Evolutionary conservation across 2,329 filamentous ascomycete genomes (phyloP), one percentile per base, ranked within the genome.

Genomic region (Colletotrichum gigasporum): DNA sequence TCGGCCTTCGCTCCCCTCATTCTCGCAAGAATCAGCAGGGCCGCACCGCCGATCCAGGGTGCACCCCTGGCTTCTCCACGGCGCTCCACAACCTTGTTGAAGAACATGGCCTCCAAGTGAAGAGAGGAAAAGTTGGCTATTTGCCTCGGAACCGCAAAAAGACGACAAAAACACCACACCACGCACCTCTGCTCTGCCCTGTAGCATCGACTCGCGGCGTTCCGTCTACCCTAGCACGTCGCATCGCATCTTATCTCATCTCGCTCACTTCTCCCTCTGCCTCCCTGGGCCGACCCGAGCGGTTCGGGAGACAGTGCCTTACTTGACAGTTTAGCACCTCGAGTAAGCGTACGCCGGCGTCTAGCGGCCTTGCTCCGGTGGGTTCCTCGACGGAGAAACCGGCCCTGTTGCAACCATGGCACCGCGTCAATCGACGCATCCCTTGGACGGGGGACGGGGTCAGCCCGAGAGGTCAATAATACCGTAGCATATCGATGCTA

Each of bases 41-140:
- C 56, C 55, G 55, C 47, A 41, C 55, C 55, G 55, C 47, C 47
- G 61, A 60, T 64, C 55, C 39, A 61, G 61, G 61, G 55, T 52
- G 30, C 39, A 47, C 39, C 60, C 47, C 34, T 39, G 37, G 30
- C 41, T 53, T 42, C 32, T 53, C 34, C 47, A 48, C 45, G 16
- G 22, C 39, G 26, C 47, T 41, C 54, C 37, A 39, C 55, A 52
- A 34, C 24, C 32, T 51, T 32, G 41, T 34, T 53, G 28, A 53
- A 64, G 61, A 63, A 51, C 11, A 34, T 30, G 35, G 26, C 35
- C 26, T 59, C 28, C 24, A 57, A 22, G 9, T 42, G 35, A 32
- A 5, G 35, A 11, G 24, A 51, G n/a, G 18, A 28, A 24, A 44
- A 12, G 18, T 16, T 34, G 37, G 32, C 26, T 47, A 44, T 53